Conservation (phyloP, 2,329 filamentous ascomycete genomes). For the Penicillium hesseltinei region DNA sequence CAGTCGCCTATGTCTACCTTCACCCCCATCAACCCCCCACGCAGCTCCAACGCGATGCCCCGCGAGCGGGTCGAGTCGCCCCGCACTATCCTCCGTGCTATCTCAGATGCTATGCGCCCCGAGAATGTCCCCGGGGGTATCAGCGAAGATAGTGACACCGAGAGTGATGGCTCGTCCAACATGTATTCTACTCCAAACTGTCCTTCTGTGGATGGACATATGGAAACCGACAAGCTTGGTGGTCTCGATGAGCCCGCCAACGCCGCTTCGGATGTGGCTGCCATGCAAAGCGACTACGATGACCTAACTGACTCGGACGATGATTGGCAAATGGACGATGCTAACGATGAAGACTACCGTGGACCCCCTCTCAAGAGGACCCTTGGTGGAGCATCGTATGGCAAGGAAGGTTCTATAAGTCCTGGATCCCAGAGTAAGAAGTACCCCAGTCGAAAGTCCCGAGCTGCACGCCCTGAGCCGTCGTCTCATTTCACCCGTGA, state of each 20-base stretch:
- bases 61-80: conserved; percentile 21
- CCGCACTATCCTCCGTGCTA: conserved; percentile 23
- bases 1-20: conserved; percentile 37
- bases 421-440: conserved; percentile 2
- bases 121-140: neutral
- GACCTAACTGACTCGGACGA: conserved; percentile 14
- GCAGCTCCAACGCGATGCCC: conserved; percentile 19
- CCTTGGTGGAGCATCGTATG: neutral
- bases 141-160: conserved; percentile 17
- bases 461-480: neutral
- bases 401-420: neutral
- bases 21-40: conserved; percentile 45
- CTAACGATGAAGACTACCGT: conserved; percentile 22
- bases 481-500: conserved; percentile 30
- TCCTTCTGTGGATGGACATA: conserved; percentile 7
- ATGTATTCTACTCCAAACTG: conserved; percentile 15
- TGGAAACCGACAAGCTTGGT: neutral
- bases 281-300: conserved; percentile 3
- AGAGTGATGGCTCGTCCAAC: conserved; percentile 15
- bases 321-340: conserved; percentile 14
- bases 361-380: neutral
- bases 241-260: neutral
- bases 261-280: neutral
- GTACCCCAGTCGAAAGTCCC: conserved; percentile 5
- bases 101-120: conserved; percentile 10